Conservation (phyloP, 768 basidiomycete species). For the Termitomyces sp. region DNA sequence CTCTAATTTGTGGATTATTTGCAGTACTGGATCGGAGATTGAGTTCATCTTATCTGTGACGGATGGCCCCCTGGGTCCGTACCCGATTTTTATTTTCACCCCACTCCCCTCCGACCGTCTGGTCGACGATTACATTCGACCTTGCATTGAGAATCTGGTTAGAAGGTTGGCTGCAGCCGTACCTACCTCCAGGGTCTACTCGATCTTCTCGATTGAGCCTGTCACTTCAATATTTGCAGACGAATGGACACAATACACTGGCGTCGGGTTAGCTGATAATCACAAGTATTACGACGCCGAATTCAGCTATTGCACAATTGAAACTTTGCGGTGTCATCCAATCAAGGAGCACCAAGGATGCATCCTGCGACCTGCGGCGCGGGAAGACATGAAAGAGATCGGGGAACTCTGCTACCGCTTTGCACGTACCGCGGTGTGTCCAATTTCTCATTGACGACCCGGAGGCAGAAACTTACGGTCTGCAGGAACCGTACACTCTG, state of each 20-base stretch:
- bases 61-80: slow-evolving; percentile 44
- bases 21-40: slow-evolving; percentile 20
- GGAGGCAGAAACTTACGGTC: not conserved
- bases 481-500: slow-evolving; percentile 49
- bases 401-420: slow-evolving; percentile 51
- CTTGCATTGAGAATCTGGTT: slow-evolving; percentile 39
- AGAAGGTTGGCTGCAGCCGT: slow-evolving; percentile 22
- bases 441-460: not conserved
- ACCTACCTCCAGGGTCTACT: slow-evolving; percentile 45
- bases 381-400: slow-evolving; percentile 31
- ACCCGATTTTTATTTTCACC: slow-evolving; percentile 64
- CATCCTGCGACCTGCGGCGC: slow-evolving; percentile 39
- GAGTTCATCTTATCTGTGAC: slow-evolving; percentile 60
- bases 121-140: slow-evolving; percentile 25
- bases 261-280: slow-evolving; percentile 25
- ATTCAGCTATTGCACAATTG: slow-evolving; percentile 47
- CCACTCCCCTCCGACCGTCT: slow-evolving; percentile 36
- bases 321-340: slow-evolving; percentile 28
- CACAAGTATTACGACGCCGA: slow-evolving; percentile 60
- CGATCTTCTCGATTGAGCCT: slow-evolving; percentile 53
- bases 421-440: slow-evolving; percentile 50
- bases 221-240: slow-evolving; percentile 41
- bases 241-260: slow-evolving; percentile 44
- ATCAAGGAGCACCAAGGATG: slow-evolving; percentile 19
- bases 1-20: slow-evolving; percentile 32